phyloP scores from a whole-genome alignment of 495 filamentous ascomycete species.

The Thermothielavioides terrestris region DNA sequence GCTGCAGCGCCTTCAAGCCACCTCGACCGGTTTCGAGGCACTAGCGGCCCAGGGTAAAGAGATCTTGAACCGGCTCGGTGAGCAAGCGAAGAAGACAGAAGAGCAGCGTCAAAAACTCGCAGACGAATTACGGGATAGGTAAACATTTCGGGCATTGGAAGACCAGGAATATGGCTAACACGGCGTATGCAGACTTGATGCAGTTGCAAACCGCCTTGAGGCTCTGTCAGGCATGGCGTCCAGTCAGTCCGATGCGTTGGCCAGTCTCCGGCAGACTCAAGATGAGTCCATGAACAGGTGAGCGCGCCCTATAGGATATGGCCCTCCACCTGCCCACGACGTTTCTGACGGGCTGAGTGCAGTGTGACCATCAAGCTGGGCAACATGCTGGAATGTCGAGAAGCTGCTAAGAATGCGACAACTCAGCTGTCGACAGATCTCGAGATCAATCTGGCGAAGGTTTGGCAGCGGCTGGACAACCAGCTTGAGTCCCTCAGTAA shows the following conservation, averaged over 20 bases:
- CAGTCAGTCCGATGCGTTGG: conserved; percentile 6
- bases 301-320: background rate
- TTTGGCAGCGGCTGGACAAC: conserved; percentile 13
- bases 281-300: conserved; percentile 4
- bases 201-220: conserved; percentile 9
- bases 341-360: background rate
- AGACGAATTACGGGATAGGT: conserved; percentile 6
- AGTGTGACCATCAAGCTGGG: conserved; percentile 16
- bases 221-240: background rate
- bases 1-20: conserved; percentile 21
- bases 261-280: conserved; percentile 4
- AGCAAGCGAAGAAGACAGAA: conserved; percentile 7
- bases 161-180: background rate
- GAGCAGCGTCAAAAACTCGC: conserved; percentile 6
- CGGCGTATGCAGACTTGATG: conserved; percentile 6
- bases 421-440: conserved; percentile 9
- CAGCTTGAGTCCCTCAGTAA: conserved; percentile 12
- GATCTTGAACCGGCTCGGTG: conserved; percentile 24
- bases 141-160: background rate
- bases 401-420: background rate
- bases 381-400: conserved; percentile 7
- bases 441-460: conserved; percentile 7
- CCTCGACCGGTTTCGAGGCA: conserved; percentile 21
- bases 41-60: conserved; percentile 23
- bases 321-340: background rate